These are phyloP conservation scores for Carex sylvatica DNA, from an alignment of 202 grass and related monocot species.

Conservation along the genomic window DNA sequence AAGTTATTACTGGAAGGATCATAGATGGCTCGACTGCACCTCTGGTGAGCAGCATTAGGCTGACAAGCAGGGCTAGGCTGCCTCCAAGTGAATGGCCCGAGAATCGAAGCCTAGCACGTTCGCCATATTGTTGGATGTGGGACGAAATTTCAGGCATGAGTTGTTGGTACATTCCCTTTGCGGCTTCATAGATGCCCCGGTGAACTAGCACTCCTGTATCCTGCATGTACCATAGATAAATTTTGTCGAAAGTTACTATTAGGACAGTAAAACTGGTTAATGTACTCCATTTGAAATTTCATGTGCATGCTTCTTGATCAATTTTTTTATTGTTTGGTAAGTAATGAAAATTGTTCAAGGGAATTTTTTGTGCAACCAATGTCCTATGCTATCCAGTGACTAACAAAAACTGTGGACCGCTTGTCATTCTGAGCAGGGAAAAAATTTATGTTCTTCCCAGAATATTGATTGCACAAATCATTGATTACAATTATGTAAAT, in stretches of 20 bases:
- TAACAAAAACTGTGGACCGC: not conserved
- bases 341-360: not conserved
- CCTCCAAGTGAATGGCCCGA: conserved; percentile 92
- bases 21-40: conserved; percentile 34
- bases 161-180: conserved; percentile 93
- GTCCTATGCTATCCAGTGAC: not conserved
- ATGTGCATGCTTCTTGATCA: not conserved
- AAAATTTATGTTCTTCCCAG: not conserved
- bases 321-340: not conserved
- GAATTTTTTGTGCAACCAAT: not conserved
- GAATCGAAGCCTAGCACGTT: conserved; percentile 52
- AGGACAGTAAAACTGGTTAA: not conserved
- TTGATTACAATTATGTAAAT: not conserved
- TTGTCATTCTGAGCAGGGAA: not conserved
- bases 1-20: conserved; percentile 68
- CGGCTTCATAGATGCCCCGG: conserved; percentile 95
- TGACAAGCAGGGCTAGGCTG: conserved; percentile 78
- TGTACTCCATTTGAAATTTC: not conserved
- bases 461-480: not conserved
- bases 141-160: conserved; percentile 55
- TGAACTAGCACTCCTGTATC: conserved; percentile 72
- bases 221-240: conserved; percentile 24
- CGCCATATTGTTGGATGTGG: conserved; percentile 37
- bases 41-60: conserved; percentile 79
- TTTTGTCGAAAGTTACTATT: not conserved